phyloP scores from a whole-genome alignment of 768 basidiomycete species.

The Gyrodon lividus region DNA sequence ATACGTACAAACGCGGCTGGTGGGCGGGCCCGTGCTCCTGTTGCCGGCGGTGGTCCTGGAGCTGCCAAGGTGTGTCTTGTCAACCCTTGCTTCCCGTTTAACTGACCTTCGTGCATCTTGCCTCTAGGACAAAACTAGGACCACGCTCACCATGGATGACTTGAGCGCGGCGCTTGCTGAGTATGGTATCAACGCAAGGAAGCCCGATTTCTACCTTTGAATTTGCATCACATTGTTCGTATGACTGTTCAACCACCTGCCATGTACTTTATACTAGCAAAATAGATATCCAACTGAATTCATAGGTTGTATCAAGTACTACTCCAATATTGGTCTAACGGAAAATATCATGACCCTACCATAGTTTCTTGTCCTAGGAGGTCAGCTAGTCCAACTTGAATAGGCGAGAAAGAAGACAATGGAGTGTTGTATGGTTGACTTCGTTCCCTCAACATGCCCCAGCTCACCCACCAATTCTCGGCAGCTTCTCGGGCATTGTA shows the following conservation, averaged over 20 bases:
- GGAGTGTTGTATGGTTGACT: conserved; percentile 12
- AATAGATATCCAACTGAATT: background rate
- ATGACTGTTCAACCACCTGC: background rate
- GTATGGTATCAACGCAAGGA: conserved; percentile 91
- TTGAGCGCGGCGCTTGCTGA: conserved; percentile 90
- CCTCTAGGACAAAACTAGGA: conserved; percentile 81
- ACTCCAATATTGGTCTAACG: too few relatives aligned
- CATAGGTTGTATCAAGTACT: too few relatives aligned
- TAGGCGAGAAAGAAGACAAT: background rate
- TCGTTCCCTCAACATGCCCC: conserved; percentile 44
- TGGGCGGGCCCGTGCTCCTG: conserved; percentile 61
- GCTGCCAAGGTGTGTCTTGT: conserved; percentile 57
- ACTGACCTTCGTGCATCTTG: conserved; percentile 7
- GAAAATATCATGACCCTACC: background rate
- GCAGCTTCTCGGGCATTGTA: conserved; percentile 54
- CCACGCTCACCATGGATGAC: conserved; percentile 97
- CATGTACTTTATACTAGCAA: conserved; percentile 1
- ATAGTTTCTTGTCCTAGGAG: background rate
- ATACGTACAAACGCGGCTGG: conserved; percentile 86
- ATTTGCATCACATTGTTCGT: background rate
- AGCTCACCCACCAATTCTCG: conserved; percentile 61
- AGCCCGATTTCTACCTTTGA: conserved; percentile 91
- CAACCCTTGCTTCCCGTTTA: background rate
- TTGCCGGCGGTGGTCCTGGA: conserved; percentile 55
- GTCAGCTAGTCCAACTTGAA: background rate